Evolutionary conservation across 1,284 basidiomycete genomes (phyloP), one percentile per base, ranked within the genome.

Genomic region (Inonotus hispidus): DNA sequence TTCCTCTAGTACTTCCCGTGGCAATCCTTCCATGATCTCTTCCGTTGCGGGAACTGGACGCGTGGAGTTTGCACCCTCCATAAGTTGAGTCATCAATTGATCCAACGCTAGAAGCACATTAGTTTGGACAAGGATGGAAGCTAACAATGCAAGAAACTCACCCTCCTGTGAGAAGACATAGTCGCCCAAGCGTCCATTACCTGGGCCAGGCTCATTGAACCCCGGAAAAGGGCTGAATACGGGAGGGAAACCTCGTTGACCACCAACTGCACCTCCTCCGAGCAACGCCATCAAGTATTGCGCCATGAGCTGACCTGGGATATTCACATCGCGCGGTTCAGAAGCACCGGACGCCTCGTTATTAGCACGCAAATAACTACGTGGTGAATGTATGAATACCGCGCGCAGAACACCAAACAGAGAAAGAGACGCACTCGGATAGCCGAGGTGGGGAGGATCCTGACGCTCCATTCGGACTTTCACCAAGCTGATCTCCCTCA

Each of bases 101-200:
- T 92, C 90, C 67, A 92, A 71, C 14, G 88, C 90, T 90, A 66
- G 45, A 6, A 59, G 64, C n/a, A 63, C 53, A n/a, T 64, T 11
- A 61, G 21, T 57, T 23, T 16, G 41, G 27, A 7, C 16, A 16
- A 16, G 52, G n/a, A 39, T 21, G 46, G 29, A 38, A n/a, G 25
- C 16, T 16, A 35, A 21, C 53, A 11, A 39, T 23, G n/a, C 21
- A 47, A 41, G 23, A 16, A 37, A 64, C 71, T 41, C 60, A 83
- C 90, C 88, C 79, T 91, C 87, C 73, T 92, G 89, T 65, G 84
- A 88, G 68, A 91, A 88, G 11, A 89, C 89, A 74, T 92, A 92
- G 69, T 92, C 90, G 10, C 90, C 90, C 83, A 83, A 83, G 66
- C 82, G 73, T 19, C 86, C 85, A 47, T 71, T 71, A 21, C 78